phyloP scores from a whole-genome alignment of 179 eudicot genomes.

The Pouteria campechiana region DNA sequence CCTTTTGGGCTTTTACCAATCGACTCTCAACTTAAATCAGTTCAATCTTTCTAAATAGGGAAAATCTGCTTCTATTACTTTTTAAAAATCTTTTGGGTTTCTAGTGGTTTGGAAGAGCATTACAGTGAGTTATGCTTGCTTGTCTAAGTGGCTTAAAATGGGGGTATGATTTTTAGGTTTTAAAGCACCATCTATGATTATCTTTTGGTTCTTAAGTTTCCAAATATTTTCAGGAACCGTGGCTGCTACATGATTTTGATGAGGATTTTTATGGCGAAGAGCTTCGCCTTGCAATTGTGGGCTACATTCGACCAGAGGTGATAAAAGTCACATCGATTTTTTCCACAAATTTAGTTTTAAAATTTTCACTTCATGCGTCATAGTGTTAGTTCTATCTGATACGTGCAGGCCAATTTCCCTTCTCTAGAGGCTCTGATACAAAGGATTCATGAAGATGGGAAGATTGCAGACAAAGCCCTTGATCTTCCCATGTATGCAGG shows the following conservation, averaged over 20 bases:
- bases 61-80: too few relatives aligned
- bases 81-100: too few relatives aligned
- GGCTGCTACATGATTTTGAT: conserved; percentile 87
- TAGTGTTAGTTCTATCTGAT: background rate
- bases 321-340: background rate
- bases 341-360: background rate
- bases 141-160: too few relatives aligned
- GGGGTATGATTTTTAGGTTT: background rate
- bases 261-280: conserved; percentile 94
- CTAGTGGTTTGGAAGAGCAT: too few relatives aligned
- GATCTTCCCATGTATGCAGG: conserved; percentile 65
- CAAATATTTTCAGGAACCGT: conserved; percentile 58
- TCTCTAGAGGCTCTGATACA: conserved; percentile 64
- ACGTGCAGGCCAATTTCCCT: conserved; percentile 62
- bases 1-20: too few relatives aligned
- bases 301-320: conserved; percentile 96
- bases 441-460: conserved; percentile 66
- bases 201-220: background rate
- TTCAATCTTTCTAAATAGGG: too few relatives aligned
- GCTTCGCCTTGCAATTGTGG: conserved; percentile 64
- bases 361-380: background rate
- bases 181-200: too few relatives aligned
- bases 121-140: too few relatives aligned
- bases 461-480: conserved; percentile 67
- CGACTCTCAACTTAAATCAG: too few relatives aligned